A percentile compares a stretch with the other conserved stretches of the same genome.
Evolutionary conservation across 305 asterid species (phyloP).

Genomic region (Solanum hybrid): DNA sequence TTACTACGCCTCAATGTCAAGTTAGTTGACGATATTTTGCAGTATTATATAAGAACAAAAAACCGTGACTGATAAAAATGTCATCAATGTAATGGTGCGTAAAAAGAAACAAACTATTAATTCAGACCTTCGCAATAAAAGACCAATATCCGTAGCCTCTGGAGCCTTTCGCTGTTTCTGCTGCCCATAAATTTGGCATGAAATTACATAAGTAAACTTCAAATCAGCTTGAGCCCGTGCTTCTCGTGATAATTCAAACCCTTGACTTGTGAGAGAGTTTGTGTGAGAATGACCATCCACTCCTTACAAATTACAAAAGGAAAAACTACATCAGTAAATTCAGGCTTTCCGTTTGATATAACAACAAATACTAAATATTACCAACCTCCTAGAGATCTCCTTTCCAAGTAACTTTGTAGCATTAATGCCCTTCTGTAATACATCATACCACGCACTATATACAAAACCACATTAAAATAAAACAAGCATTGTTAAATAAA

Average conservation of each 20-base stretch:
- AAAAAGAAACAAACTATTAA: neutral
- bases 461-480: conserved; percentile 12
- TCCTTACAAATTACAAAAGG: conserved; percentile 20
- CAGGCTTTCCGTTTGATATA: neutral
- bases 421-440: conserved; percentile 95
- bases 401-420: conserved; percentile 90
- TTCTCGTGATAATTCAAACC: conserved; percentile 80
- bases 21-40: neutral
- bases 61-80: neutral
- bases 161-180: conserved; percentile 92
- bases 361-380: neutral
- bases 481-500: neutral
- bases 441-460: conserved; percentile 98
- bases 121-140: conserved; percentile 73
- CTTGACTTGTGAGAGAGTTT: conserved; percentile 46
- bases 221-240: conserved; percentile 97
- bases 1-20: neutral
- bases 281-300: conserved; percentile 43
- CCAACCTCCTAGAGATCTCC: conserved; percentile 73
- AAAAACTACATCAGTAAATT: neutral
- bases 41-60: neutral
- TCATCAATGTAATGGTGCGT: neutral
- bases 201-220: conserved; percentile 89
- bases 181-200: conserved; percentile 99
- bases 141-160: conserved; percentile 92